Base-by-base conservation (phyloP, 1,284 basidiomycete genomes). In the Sanguinoderma infundibulare region DNA sequence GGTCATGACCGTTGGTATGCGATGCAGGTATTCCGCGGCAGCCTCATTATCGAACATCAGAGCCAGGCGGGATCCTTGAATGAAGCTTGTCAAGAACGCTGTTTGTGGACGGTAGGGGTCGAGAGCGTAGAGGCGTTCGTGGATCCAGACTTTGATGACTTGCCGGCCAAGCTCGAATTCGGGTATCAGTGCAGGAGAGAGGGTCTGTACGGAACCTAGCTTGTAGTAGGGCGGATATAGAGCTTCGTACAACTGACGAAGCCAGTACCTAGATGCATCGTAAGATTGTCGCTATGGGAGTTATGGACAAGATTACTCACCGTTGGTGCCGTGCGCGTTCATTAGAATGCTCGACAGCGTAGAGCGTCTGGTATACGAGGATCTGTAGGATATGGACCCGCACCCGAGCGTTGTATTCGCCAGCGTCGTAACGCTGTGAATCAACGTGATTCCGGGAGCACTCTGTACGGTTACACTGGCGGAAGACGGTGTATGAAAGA, bases 311-410 rank as follows among this genome's bases (percentile, higher is more conserved):
- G 20, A 12, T 24, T 2, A 61, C 72, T 1, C 62, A 77, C 77
- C 61, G 50, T 1, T 62, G 57, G 9, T 62, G 63, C 42, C 57
- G 24, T 6, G 56, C 47, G 3, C 55, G n/a, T 20, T 71, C 69
- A 53, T 1, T 49, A 57, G 6, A 67, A 66, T 55, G 63, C 38
- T 70, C 67, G 15, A 74, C 62, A 49, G 70, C 17, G 53, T 71
- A 69, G 10, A 76, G 61, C 6, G 66, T 59, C 32, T 82, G 78
- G 53, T 80, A 73, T 8, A 86, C 80, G 36, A 75, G 59, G 3
- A 86, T 79, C 59, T 86, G 84, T 50, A 80, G 78, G 1, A 86
- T 67, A 66, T 81, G 76, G 20, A 83, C 68, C 2, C 77, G 72
- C 6, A 85, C 70, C 2, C 78, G 79, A 5, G 59, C 7, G 42